Conservation (phyloP, 169 alveolate species). For the Plasmodium falciparum region DNA sequence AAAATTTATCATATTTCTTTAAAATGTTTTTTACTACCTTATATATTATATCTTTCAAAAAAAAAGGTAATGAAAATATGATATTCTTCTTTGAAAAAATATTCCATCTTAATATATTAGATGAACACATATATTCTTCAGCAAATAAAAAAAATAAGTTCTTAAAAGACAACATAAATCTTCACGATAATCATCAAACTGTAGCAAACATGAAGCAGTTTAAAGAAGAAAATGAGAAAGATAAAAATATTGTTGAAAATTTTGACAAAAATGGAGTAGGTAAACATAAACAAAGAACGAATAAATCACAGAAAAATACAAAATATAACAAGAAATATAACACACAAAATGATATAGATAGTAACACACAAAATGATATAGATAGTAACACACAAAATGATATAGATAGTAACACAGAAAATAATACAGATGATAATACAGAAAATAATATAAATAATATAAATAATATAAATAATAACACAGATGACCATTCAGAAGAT, state of each 20-base stretch:
- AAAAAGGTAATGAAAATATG: conserved; percentile 12
- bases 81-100: conserved; percentile 48
- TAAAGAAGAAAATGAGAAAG: conserved; percentile 6
- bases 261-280: background rate
- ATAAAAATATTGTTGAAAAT: background rate
- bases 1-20: conserved; percentile 57
- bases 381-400: background rate
- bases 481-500: background rate
- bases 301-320: too few relatives aligned
- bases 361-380: background rate
- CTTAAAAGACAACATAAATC: background rate
- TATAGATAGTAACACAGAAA: background rate
- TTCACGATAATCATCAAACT: background rate
- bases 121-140: background rate
- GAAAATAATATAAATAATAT: background rate
- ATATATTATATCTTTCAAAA: conserved; percentile 61
- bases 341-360: background rate
- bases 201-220: background rate
- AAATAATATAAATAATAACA: background rate
- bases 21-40: conserved; percentile 72
- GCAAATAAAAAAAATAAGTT: background rate
- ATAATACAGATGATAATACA: background rate
- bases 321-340: too few relatives aligned
- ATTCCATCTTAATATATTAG: conserved; percentile 13
- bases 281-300: too few relatives aligned